These are phyloP conservation scores for Penicillium janthinellum DNA, from an alignment of 2,329 filamentous ascomycete species.

Conservation along the genomic window DNA sequence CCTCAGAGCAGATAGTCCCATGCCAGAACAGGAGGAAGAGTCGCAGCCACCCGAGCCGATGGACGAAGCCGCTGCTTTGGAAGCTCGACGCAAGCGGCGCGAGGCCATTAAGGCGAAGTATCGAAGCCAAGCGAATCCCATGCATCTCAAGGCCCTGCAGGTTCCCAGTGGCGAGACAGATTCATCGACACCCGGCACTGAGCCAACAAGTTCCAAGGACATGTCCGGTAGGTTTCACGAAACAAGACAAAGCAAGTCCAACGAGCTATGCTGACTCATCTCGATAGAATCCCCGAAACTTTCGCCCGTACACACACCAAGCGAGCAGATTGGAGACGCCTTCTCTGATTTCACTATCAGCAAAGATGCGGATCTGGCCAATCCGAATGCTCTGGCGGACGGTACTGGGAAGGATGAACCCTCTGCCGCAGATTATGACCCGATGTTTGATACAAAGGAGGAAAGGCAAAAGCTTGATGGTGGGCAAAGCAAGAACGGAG, in stretches of 20 bases:
- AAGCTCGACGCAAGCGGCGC: constrained; percentile 79
- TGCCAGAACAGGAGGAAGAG: constrained; percentile 28
- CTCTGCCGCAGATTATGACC: constrained; percentile 92
- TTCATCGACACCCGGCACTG: constrained; percentile 54
- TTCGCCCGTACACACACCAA: constrained; percentile 52
- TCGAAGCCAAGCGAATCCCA: constrained; percentile 67
- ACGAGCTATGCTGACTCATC: constrained; percentile 1
- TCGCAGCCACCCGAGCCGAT: constrained; percentile 59
- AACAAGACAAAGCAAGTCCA: neutral
- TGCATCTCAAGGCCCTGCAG: constrained; percentile 74
- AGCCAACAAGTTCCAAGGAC: constrained; percentile 43
- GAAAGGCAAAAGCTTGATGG: constrained; percentile 70
- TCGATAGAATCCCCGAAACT: constrained; percentile 35
- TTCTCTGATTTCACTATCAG: constrained; percentile 64
- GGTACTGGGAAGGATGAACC: constrained; percentile 67
- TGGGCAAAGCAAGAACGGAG: constrained; percentile 61
- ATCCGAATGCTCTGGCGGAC: constrained; percentile 46
- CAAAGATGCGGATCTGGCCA: constrained; percentile 69
- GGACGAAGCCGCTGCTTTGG: constrained; percentile 80
- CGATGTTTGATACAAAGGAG: constrained; percentile 83
- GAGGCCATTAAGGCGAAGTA: constrained; percentile 86
- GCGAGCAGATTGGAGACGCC: constrained; percentile 54
- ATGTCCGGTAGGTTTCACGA: constrained; percentile 41
- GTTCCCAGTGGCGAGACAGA: constrained; percentile 59
- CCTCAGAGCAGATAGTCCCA: constrained; percentile 21